These are phyloP conservation scores for Metschnikowia bowlesiae DNA, from an alignment of 805 yeast species.

Conservation along the genomic window DNA sequence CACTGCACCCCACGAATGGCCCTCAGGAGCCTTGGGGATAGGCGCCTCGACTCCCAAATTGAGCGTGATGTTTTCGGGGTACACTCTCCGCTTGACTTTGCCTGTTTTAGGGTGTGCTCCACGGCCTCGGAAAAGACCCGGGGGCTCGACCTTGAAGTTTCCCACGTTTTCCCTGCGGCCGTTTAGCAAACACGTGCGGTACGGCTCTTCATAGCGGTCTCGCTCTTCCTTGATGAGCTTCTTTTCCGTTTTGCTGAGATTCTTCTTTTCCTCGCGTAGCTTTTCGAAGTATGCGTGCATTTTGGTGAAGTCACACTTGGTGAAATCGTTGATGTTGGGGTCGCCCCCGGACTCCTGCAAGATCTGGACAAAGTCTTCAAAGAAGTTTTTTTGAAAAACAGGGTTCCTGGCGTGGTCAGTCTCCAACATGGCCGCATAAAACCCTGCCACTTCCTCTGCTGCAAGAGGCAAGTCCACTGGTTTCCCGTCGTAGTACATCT, in stretches of 20 bases:
- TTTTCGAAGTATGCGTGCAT: slow-evolving; percentile 70
- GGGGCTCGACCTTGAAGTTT: slow-evolving; percentile 92
- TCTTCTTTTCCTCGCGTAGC: slow-evolving; percentile 67
- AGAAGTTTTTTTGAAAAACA: slow-evolving; percentile 81
- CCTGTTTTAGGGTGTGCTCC: slow-evolving; percentile 98
- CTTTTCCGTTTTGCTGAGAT: slow-evolving; percentile 67
- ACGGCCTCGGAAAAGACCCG: slow-evolving; percentile 92
- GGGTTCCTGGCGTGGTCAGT: slow-evolving; percentile 88
- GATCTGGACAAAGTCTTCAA: slow-evolving; percentile 68
- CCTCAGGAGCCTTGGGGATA: slow-evolving; percentile 79
- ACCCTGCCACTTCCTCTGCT: slow-evolving; percentile 97
- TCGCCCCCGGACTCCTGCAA: slow-evolving; percentile 61
- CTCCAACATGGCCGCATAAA: slow-evolving; percentile 82
- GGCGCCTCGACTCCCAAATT: slow-evolving; percentile 70
- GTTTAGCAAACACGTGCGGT: slow-evolving; percentile 71
- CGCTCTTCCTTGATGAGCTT: slow-evolving; percentile 65
- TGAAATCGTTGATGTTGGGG: slow-evolving; percentile 46
- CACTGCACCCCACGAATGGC: slow-evolving; percentile 88
- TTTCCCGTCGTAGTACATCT: slow-evolving; percentile 68
- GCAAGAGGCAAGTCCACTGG: slow-evolving; percentile 70
- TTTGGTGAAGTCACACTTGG: slow-evolving; percentile 70
- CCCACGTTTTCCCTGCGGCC: slow-evolving; percentile 92
- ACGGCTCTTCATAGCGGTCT: slow-evolving; percentile 75
- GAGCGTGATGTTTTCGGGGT: slow-evolving; percentile 84
- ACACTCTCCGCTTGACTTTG: slow-evolving; percentile 76